Evolutionary conservation across 768 basidiomycete genomes (phyloP), one percentile per base, ranked within the genome.

Genomic region (Cubamyces lactineus): DNA sequence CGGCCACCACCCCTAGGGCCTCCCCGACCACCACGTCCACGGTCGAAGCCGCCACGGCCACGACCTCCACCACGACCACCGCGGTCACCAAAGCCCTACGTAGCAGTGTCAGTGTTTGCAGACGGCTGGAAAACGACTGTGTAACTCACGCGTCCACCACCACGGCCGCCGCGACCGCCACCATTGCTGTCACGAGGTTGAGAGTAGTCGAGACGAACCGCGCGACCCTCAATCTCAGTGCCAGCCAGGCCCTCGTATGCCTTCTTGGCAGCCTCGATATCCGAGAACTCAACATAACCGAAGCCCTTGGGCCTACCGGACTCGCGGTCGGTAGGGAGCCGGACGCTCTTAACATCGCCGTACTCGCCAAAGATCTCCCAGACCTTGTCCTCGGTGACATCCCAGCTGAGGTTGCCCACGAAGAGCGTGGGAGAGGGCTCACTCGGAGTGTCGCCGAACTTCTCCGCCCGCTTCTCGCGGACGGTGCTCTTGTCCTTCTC

Each of bases 241-340:
- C 92, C 91, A 42, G 83, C 81, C 26, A 84, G 80, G 4, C 82
- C 85, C 68, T 83, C 86, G 62, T 86, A 84, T 2, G 96, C 96
- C 72, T 87, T 88, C 77, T 87, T 88, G 12, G 97, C 92, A 56
- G 83, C 78, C 26, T 87, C 91, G 41, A 93, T 70, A 67, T 89
- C 87, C 66, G 88, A 85, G 75, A 96, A 97, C 75, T 98, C 94
- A 71, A 99, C 91, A 76, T 98, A 98, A 21, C 88, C 97, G 76
- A 96, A 98, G 70, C 97, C 97, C 76, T 98, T 98, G 48, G 92
- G 88, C 63, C 81, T 83, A 28, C 94, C 95, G 7, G 90, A 84
- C 52, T 99, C 97, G 66, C 92, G 82, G 75, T 98, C 95, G 41
- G 95, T 97, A 30, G 95, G 94, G 52, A 99, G 78, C 58, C 95